A percentile compares a stretch with the other conserved stretches of the same genome.
phyloP scores from a whole-genome alignment of 495 filamentous ascomycete genomes.

The Friedmanniomyces endolithicus region DNA sequence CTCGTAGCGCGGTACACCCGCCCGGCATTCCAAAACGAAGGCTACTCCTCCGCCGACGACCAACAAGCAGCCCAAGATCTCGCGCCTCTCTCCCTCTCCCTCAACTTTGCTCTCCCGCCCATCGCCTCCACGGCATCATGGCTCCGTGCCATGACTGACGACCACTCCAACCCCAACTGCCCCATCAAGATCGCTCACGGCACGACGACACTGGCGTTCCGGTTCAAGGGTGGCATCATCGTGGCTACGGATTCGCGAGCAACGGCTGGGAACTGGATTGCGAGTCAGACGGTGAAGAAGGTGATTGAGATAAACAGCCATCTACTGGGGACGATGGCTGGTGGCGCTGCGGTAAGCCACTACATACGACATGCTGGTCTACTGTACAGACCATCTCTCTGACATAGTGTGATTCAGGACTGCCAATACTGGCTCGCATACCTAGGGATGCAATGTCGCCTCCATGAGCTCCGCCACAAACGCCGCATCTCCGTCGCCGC shows the following conservation, averaged over 20 bases:
- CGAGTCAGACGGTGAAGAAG: conserved; percentile 98
- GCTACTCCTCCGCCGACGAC: conserved; percentile 51
- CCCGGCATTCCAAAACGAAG: conserved; percentile 56
- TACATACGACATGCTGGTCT: not conserved
- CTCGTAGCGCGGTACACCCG: conserved; percentile 81
- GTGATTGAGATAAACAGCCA: conserved; percentile 88
- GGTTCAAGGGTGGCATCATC: conserved; percentile 95
- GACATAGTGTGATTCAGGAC: conserved; percentile 42
- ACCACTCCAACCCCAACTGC: conserved; percentile 87
- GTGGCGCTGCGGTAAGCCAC: conserved; percentile 72
- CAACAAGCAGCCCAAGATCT: conserved; percentile 58
- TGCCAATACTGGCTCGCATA: conserved; percentile 99
- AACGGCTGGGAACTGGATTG: conserved; percentile 96
- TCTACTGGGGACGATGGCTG: conserved; percentile 94
- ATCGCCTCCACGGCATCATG: conserved; percentile 71
- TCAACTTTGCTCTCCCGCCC: conserved; percentile 91
- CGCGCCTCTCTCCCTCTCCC: conserved; percentile 52
- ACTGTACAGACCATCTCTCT: not conserved
- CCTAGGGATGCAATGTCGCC: conserved; percentile 95
- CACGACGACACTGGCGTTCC: conserved; percentile 95
- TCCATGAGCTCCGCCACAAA: conserved; percentile 98
- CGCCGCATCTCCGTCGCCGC: conserved; percentile 94
- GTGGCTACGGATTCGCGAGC: conserved; percentile 95
- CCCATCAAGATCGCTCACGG: conserved; percentile 99
- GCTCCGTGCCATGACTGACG: conserved; percentile 93